These are phyloP conservation scores for Citeromyces hawaiiensis DNA, from an alignment of 1,139 yeast species.

Conservation along the genomic window DNA sequence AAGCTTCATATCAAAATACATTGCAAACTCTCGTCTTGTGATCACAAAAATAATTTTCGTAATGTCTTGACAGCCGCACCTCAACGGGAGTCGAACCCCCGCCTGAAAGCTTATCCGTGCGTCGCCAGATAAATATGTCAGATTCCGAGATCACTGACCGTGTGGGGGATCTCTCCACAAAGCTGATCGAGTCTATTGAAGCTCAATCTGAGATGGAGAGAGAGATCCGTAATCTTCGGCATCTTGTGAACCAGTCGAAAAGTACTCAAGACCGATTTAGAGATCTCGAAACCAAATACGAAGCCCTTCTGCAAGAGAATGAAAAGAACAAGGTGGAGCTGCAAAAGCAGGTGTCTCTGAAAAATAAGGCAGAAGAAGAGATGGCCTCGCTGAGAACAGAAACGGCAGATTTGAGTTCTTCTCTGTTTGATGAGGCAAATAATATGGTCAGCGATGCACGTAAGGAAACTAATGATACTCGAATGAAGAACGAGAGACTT, in stretches of 20 bases:
- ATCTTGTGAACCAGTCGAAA: neutral
- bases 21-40: no score
- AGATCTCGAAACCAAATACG: neutral
- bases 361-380: conserved; percentile 42
- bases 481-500: conserved; percentile 34
- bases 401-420: conserved; percentile 65
- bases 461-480: conserved; percentile 20
- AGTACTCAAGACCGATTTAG: neutral
- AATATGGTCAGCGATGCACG: conserved; percentile 67
- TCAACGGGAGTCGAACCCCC: neutral
- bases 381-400: conserved; percentile 49
- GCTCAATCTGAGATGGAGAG: conserved; percentile 37
- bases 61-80: no score
- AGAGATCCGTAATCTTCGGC: conserved; percentile 3
- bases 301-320: neutral
- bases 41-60: no score
- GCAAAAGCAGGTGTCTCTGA: conserved; percentile 13
- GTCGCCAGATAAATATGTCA: neutral
- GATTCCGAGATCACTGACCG: neutral
- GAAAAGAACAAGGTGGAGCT: conserved; percentile 1
- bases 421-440: conserved; percentile 71
- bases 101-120: neutral
- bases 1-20: no score
- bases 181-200: conserved; percentile 46
- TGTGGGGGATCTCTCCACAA: conserved; percentile 28